Evolutionary conservation across 2,329 filamentous ascomycete genomes (phyloP).

Genomic region (Aspergillus neotritici): DNA sequence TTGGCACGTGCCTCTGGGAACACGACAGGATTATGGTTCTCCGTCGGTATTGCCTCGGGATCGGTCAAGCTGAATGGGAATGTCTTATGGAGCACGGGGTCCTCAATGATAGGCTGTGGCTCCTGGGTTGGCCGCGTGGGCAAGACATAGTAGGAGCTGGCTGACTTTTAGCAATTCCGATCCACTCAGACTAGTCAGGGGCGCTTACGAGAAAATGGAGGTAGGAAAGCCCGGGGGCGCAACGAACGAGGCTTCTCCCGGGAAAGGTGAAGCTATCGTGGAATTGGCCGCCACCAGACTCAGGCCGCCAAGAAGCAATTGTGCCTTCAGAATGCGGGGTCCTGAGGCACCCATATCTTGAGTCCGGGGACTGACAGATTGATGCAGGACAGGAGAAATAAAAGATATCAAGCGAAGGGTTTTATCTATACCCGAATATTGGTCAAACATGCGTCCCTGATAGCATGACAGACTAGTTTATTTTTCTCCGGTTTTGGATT

Average conservation of each 20-base stretch:
- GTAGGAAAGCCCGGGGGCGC: conserved; percentile 47
- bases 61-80: conserved; percentile 52
- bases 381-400: no score
- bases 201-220: conserved; percentile 41
- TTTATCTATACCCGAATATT: no score
- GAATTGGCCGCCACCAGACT: neutral
- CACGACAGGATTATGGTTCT: conserved; percentile 46
- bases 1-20: conserved; percentile 47
- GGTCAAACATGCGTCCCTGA: no score
- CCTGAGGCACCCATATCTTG: no score
- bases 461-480: no score
- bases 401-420: no score
- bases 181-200: neutral
- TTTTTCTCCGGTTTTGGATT: no score
- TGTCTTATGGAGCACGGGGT: conserved; percentile 51
- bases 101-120: conserved; percentile 50
- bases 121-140: conserved; percentile 43
- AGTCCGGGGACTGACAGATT: no score
- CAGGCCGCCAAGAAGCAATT: conserved; percentile 8
- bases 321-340: conserved; percentile 3
- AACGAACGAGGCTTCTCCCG: conserved; percentile 20
- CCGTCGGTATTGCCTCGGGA: conserved; percentile 47
- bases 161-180: neutral
- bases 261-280: conserved; percentile 12
- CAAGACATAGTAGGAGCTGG: conserved; percentile 42